Evolutionary conservation across 2,329 filamentous ascomycete species (phyloP).

Genomic region (Metarhizium album): DNA sequence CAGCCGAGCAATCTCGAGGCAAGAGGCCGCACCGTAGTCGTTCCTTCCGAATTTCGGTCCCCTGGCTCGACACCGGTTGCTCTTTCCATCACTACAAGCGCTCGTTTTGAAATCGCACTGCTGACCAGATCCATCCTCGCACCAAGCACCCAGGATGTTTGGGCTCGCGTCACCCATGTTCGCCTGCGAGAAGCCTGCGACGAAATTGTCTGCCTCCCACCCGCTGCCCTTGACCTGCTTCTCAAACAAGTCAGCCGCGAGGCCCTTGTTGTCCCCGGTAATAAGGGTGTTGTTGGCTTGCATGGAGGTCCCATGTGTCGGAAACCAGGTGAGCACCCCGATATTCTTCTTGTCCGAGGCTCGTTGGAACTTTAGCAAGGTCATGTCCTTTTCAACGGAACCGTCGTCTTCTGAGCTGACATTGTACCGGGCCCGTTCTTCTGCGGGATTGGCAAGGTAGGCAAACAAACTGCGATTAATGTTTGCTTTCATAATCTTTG

Average conservation of each 20-base stretch:
- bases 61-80: constrained; percentile 57
- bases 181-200: constrained; percentile 83
- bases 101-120: constrained; percentile 65
- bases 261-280: constrained; percentile 86
- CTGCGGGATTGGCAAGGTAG: constrained; percentile 69
- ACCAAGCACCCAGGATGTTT: constrained; percentile 75
- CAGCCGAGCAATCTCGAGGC: constrained; percentile 59
- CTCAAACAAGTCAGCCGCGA: constrained; percentile 77
- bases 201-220: constrained; percentile 55
- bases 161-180: constrained; percentile 86
- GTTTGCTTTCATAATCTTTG: constrained; percentile 58
- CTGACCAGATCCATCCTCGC: constrained; percentile 66
- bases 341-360: constrained; percentile 61
- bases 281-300: constrained; percentile 83
- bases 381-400: constrained; percentile 63
- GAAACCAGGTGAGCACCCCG: constrained; percentile 81
- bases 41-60: constrained; percentile 56
- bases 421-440: constrained; percentile 59
- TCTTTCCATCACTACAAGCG: constrained; percentile 60
- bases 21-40: constrained; percentile 64
- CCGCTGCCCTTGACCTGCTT: constrained; percentile 46
- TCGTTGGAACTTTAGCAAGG: constrained; percentile 63
- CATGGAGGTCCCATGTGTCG: constrained; percentile 84
- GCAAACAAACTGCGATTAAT: constrained; percentile 77
- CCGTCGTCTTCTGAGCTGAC: constrained; percentile 24